These are phyloP conservation scores for Apiospora pterosperma DNA, from an alignment of 2,329 filamentous ascomycete species.

Conservation along the genomic window DNA sequence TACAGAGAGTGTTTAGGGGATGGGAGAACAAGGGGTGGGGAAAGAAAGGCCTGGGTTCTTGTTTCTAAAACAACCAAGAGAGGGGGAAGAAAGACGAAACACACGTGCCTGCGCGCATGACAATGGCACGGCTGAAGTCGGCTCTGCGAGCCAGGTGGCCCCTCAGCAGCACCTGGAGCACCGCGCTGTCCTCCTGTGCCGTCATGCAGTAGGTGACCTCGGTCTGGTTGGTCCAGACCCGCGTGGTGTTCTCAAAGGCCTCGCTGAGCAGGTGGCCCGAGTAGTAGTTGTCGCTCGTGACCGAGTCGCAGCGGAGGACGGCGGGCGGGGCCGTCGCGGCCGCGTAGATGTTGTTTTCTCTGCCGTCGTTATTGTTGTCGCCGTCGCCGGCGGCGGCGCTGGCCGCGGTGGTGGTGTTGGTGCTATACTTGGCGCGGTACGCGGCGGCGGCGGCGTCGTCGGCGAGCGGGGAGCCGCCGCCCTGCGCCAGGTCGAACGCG, in stretches of 20 bases:
- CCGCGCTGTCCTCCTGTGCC: slow-evolving; percentile 71
- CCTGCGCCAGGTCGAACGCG: slow-evolving; percentile 46
- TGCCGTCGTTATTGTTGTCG: too few species aligned
- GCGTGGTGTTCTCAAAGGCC: slow-evolving; percentile 54
- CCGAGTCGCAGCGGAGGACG: slow-evolving; percentile 63
- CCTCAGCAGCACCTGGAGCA: slow-evolving; percentile 62
- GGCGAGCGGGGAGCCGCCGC: slow-evolving; percentile 43
- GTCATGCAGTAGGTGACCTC: slow-evolving; percentile 64
- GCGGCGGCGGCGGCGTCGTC: slow-evolving; percentile 45
- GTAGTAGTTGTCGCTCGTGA: slow-evolving; percentile 72
- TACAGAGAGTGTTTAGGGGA: background rate
- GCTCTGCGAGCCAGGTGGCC: slow-evolving; percentile 52
- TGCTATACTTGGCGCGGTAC: slow-evolving; percentile 53
- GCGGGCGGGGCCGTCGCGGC: slow-evolving; percentile 45
- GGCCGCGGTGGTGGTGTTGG: slow-evolving; percentile 26
- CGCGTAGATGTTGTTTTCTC: slow-evolving; percentile 23
- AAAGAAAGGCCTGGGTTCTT: background rate
- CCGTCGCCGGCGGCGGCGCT: background rate
- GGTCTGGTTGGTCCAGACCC: slow-evolving; percentile 62
- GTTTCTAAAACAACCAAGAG: background rate
- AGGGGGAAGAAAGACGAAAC: background rate
- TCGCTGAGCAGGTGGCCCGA: slow-evolving; percentile 57
- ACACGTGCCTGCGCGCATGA: slow-evolving; percentile 57
- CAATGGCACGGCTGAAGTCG: slow-evolving; percentile 64
- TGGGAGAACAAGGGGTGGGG: background rate